A percentile compares a stretch with the other conserved stretches of the same genome.
phyloP scores from a whole-genome alignment of 192 early-diverging fungal species.

The Mortierella alpina region DNA sequence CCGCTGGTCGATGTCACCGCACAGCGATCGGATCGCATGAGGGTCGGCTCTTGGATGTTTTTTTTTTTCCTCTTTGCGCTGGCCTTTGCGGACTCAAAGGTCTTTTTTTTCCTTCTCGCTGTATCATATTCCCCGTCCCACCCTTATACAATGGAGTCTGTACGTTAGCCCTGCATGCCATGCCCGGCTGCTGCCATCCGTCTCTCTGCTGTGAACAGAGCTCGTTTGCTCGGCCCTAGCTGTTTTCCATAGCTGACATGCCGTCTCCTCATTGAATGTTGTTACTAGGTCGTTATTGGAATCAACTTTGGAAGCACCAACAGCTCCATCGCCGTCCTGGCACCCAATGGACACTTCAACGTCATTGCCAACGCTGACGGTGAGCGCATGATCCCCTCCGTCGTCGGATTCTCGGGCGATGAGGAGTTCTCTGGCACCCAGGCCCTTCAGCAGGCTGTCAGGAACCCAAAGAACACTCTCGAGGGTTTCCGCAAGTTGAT shows the following conservation, averaged over 20 bases:
- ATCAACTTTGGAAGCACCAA: slow-evolving; percentile 89
- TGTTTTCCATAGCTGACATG: background rate
- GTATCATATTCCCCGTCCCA: slow-evolving; percentile 27
- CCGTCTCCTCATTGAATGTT: background rate
- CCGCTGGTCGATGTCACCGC: background rate
- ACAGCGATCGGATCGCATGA: background rate
- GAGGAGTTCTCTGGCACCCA: slow-evolving; percentile 81
- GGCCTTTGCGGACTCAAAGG: background rate
- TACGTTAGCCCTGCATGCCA: slow-evolving; percentile 10
- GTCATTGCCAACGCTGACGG: slow-evolving; percentile 98
- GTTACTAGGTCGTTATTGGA: slow-evolving; percentile 69
- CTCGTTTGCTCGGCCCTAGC: background rate
- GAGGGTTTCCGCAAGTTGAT: slow-evolving; percentile 87
- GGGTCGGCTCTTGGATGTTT: background rate
- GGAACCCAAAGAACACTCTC: slow-evolving; percentile 93
- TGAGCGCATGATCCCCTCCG: slow-evolving; percentile 93
- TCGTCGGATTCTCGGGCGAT: slow-evolving; percentile 90
- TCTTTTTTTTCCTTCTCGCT: slow-evolving; percentile 1
- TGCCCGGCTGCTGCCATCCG: background rate
- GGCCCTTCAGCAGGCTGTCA: slow-evolving; percentile 49
- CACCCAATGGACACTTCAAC: slow-evolving; percentile 53
- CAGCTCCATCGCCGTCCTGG: slow-evolving; percentile 77
- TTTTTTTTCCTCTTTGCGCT: background rate
- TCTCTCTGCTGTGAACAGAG: too few species aligned
- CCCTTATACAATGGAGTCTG: slow-evolving; percentile 40